Evolutionary conservation across 805 yeast genomes (phyloP), one percentile per base, ranked within the genome.

Genomic region (Barnettozyma sucrosica): DNA sequence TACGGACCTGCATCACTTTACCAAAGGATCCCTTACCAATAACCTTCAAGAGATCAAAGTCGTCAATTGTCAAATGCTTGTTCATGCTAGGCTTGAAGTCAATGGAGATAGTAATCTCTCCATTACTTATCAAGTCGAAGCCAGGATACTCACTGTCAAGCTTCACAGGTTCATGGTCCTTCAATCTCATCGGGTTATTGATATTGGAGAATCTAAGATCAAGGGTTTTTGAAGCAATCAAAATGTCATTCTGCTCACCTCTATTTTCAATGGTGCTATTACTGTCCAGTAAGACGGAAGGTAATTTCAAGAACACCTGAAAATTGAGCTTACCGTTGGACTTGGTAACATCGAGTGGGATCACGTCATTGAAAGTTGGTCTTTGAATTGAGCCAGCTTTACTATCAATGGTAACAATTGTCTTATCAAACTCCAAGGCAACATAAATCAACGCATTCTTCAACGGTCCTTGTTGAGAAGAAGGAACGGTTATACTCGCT

Each of bases 21-120:
- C 99, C 99, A 65, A 93, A 93, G 9, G 97, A 89, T 7, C 99
- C 99, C 65, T 93, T 93, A 33, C 99, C 99, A 47, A 93, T 89
- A 20, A 93, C 99, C 67, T 93, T 93, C 56, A 93, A 75, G 45
- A 93, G 70, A 58, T 89, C 96, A 68, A 93, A 92, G 62, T 92
- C 97, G 48, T 89, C 96, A 55, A 93, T 89, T 1, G 89, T 74
- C 43, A 93, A 71, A 43, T 85, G 84, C 54, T 83, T 79, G 62
- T 78, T 79, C 53, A 68, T 77, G 46, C 77, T 71, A 18, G 89
- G 85, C 64, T 81, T 82, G 67, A 79, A 85, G 59, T 84, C 89
- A 30, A 85, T 74, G 20, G 83, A 74, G 24, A 87, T 62, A 59
- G 80, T 77, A 43, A 86, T 69, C 42, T 73, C 76, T 19, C 85